Conservation (phyloP, 352 stramenopile genomes). For the Globisporangium cylindrosporum region DNA sequence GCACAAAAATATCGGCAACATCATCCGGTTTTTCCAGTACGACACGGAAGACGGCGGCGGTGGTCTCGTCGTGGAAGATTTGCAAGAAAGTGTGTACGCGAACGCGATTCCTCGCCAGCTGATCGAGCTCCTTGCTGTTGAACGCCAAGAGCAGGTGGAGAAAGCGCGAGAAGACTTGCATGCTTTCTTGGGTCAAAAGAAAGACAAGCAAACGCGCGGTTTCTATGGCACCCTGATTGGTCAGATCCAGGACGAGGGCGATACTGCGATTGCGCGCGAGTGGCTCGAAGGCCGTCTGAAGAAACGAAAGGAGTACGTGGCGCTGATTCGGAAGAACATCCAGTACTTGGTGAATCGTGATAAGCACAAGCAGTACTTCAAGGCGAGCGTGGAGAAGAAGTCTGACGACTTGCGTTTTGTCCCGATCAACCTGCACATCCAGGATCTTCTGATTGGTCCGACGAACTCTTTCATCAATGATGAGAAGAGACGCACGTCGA, state of each 20-base stretch:
- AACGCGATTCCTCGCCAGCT: constrained; percentile 83
- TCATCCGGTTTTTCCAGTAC: constrained; percentile 88
- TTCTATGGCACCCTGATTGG: constrained; percentile 87
- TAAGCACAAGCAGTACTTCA: constrained; percentile 90
- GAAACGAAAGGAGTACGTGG: constrained; percentile 81
- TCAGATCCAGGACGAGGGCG: constrained; percentile 85
- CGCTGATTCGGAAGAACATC: constrained; percentile 77
- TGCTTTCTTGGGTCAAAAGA: constrained; percentile 82
- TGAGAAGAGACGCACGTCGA: constrained; percentile 68
- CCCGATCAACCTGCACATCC: constrained; percentile 86
- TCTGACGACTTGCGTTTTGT: constrained; percentile 78
- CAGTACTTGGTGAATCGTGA: constrained; percentile 85
- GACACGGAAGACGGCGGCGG: constrained; percentile 78
- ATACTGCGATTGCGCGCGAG: constrained; percentile 64
- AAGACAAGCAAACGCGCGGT: constrained; percentile 74
- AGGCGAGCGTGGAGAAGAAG: constrained; percentile 87
- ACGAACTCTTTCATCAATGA: constrained; percentile 86
- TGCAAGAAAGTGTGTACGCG: constrained; percentile 74
- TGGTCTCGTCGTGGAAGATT: constrained; percentile 80
- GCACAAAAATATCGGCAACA: constrained; percentile 88
- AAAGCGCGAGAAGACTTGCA: constrained; percentile 76
- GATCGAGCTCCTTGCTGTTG: constrained; percentile 73
- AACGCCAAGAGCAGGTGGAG: constrained; percentile 78
- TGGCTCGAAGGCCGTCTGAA: constrained; percentile 81
- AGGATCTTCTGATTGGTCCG: constrained; percentile 80